These are phyloP conservation scores for Trichoderma sp. DNA, from an alignment of 2,329 filamentous ascomycete species.

Conservation along the genomic window DNA sequence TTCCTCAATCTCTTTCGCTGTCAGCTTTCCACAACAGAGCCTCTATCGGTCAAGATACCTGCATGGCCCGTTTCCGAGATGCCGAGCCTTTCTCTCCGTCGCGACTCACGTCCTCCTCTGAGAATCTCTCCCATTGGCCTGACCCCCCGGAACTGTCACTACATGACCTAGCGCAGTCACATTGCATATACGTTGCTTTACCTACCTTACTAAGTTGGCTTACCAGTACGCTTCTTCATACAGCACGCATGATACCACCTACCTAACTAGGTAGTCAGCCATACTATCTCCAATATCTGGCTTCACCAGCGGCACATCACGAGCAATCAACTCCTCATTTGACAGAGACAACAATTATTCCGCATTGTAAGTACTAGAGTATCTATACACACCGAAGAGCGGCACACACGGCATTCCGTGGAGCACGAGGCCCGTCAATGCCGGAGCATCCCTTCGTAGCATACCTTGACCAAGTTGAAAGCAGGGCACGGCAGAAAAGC, in stretches of 20 bases:
- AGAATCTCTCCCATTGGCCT: too few species aligned
- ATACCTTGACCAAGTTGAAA: constrained; percentile 19
- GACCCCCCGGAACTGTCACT: background rate
- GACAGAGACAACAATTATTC: constrained; percentile 21
- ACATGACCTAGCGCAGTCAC: background rate
- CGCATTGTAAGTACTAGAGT: constrained; percentile 24
- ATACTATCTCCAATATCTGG: background rate
- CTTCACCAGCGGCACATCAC: background rate
- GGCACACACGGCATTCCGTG: background rate
- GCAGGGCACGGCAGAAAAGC: background rate
- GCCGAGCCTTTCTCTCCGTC: background rate
- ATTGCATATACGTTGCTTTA: background rate
- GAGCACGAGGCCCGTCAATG: background rate
- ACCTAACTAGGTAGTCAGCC: too few species aligned
- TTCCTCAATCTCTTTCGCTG: background rate
- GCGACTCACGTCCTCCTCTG: background rate
- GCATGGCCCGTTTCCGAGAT: constrained; percentile 1
- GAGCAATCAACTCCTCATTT: background rate
- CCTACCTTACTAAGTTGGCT: too few species aligned
- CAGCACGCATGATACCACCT: too few species aligned
- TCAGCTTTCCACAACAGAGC: background rate
- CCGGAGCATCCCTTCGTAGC: constrained; percentile 1
- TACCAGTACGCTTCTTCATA: too few species aligned
- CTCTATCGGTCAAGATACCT: background rate
- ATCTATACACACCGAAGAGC: constrained; percentile 21